Base-by-base conservation (phyloP, 306 rosid species). In the Fagus sylvatica region DNA sequence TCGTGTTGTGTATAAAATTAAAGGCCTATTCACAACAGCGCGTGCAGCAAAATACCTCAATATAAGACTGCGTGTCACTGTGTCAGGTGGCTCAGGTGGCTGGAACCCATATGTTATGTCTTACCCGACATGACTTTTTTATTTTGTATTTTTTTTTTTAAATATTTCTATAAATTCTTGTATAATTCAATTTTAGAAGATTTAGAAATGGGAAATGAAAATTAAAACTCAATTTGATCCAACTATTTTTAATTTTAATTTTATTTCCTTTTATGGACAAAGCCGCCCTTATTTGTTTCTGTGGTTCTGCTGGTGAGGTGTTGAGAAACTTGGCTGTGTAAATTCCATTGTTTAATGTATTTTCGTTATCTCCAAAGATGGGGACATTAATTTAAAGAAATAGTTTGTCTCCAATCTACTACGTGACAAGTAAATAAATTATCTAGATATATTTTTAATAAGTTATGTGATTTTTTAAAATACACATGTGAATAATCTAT, bases 21-120 rank as follows among this genome's bases (percentile, higher is more conserved):
- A 43, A 46, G 2, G 28, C 33, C 57, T 10, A 5, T 2, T n/a
- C 15, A 3, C 51, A 36, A 22, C 28, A 49, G 80, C 77, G 80
- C 77, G 69, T 81, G 74, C 51, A 22, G 22, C 12, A 34, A 34
- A 17, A 42, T 5, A 61, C 61, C 49, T 64, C 53, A 4, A 4
- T 0, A 12, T n/a, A 0, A 22, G 42, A 30, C 74, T 39, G 46
- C 46, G 42, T 59, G 28, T n/a, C n/a, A n/a, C n/a, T n/a, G n/a
- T n/a, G n/a, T 22, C 28, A 22, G 28, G 28, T 22, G 28, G 28
- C 53, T 75, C 67, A 51, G 39, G 19, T 17, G 67, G 68, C 76
- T 30, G 19, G 59, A 49, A 48, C 80, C 53, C 61, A 12, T 69
- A 46, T 68, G 75, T 46, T 67, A 13, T 64, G 33, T 48, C 54